A percentile compares a stretch with the other conserved stretches of the same genome.
Conservation (phyloP, 208 protist genomes). For the Leishmania guyanensis region DNA sequence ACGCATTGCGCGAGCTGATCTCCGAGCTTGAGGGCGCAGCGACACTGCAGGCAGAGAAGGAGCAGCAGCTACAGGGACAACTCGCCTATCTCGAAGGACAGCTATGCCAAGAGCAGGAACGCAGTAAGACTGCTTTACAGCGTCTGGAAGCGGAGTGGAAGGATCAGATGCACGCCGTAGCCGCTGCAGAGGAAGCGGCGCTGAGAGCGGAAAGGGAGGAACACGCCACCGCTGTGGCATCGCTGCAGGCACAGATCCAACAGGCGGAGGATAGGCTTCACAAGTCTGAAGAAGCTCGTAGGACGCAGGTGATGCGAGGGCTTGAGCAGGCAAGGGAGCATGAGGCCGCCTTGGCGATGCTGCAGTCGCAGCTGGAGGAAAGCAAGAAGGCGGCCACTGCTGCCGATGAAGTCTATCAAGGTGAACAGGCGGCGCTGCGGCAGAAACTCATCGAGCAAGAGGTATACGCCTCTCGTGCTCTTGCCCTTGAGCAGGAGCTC, state of each 20-base stretch:
- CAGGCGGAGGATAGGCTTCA: constrained; percentile 3
- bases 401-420: not conserved
- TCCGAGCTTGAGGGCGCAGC: constrained; percentile 1
- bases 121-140: not conserved
- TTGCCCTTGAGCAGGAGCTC: constrained; percentile 1
- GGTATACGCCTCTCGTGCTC: not conserved
- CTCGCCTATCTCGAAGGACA: not conserved
- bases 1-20: constrained; percentile 1
- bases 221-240: not conserved
- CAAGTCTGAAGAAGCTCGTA: constrained; percentile 15
- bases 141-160: not conserved
- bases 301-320: not conserved
- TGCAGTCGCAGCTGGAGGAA: constrained; percentile 11
- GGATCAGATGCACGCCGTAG: not conserved
- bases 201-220: not conserved
- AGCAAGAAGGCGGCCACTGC: not conserved
- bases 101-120: constrained; percentile 11
- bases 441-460: not conserved
- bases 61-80: not conserved
- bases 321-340: constrained; percentile 1
- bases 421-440: not conserved
- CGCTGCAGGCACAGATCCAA: not conserved
- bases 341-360: not conserved
- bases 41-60: not conserved
- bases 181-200: not conserved